Evolutionary conservation across 2,329 filamentous ascomycete genomes (phyloP).

Genomic region (Colletotrichum camelliae): DNA sequence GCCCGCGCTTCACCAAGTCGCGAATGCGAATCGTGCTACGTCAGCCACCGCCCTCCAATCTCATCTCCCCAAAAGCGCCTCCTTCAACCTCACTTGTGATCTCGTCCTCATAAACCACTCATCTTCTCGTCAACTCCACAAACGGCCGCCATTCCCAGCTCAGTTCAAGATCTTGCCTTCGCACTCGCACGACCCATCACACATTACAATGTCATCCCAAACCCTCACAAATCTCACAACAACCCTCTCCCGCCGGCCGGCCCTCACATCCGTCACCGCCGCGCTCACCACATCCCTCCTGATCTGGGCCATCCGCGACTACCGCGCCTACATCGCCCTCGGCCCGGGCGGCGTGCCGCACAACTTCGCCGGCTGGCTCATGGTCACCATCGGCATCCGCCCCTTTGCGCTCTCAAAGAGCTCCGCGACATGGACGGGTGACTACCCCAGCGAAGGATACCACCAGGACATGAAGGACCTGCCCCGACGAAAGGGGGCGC

Average conservation of each 20-base stretch:
- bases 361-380: constrained; percentile 45
- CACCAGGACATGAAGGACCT: background rate
- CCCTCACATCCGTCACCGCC: background rate
- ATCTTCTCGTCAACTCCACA: background rate
- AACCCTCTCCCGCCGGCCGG: background rate
- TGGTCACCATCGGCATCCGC: constrained; percentile 20
- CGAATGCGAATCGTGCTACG: background rate
- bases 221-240: background rate
- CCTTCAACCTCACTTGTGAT: background rate
- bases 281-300: background rate
- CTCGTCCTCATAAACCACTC: accelerated
- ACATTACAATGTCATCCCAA: background rate
- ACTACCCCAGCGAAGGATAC: background rate
- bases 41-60: background rate
- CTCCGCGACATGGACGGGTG: background rate
- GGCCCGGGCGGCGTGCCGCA: constrained; percentile 49
- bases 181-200: no score
- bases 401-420: constrained; percentile 8
- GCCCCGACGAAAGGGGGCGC: background rate
- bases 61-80: background rate
- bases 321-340: constrained; percentile 45
- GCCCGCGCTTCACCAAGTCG: background rate
- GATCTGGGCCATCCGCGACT: constrained; percentile 25
- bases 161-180: background rate
- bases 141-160: background rate